Base-by-base conservation (phyloP, 495 filamentous ascomycete species). In the Aspergillus mulundensis region DNA sequence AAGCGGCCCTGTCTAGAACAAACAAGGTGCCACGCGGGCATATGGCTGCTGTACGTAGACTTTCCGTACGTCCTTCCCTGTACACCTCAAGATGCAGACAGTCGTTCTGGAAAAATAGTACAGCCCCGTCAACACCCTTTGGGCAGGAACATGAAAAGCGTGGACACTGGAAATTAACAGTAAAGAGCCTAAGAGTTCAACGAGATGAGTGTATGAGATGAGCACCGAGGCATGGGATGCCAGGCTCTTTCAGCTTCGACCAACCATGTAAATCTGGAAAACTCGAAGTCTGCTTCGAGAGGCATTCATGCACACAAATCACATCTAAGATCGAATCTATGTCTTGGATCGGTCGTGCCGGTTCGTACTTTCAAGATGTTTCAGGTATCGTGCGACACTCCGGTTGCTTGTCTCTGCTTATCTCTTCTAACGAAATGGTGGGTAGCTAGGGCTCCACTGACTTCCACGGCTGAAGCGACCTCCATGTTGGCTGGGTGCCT, bases 381-480 rank as follows among this genome's bases (percentile, higher is more conserved):
- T n/a, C 18, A 38, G 21, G 32, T 46, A 54, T 7, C 45, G 41
- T 8, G 23, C 18, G 53, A 41, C 21, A 48, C 5, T 46, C 15
- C 20, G 19, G 16, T 58, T 25, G 5, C 25, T 15, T 18, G 24
- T 49, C 54, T 70, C 57, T 34, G 25, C 25, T 28, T 28, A 8
- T 28, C 25, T 28, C 4, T 28, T 28, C 8, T 50, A 78, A 60
- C 70, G 73, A 53, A 70, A 73, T 19, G 67, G 65, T 5, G 70
- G 59, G 57, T 76, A 75, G 45, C 52, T 63, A 11, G 72, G 54
- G 20, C 61, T 65, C 75, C 75, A 78, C 45, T 75, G 71, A 49
- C 56, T 66, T 44, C 66, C 69, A 15, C 73, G 73, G 48, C 36
- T 57, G 42, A 72, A 74, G 21, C 76, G 70, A 18, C 63, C 62